Base-by-base conservation (phyloP, 768 basidiomycete genomes). In the Lactarius hatsudake region DNA sequence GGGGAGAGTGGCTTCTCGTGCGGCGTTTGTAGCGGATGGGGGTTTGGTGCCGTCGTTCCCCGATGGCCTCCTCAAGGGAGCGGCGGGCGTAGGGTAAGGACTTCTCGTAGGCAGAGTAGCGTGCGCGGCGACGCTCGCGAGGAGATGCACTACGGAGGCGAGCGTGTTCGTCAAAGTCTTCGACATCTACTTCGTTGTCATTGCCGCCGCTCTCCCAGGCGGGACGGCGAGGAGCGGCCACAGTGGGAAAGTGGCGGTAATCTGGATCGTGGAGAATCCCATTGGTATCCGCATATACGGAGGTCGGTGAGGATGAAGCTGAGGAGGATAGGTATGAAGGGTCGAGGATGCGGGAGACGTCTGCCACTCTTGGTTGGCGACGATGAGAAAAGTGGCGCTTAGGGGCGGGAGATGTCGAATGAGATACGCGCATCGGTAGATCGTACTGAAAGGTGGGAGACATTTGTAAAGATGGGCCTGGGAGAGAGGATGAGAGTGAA, bases 201-300 rank as follows among this genome's bases (percentile, higher is more conserved):
- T 69, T 71, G 56, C 74, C 73, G 32, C 69, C 71, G 28, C 74
- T 71, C 57, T 80, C 81, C 79, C 79, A 81, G 0, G 68, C 72
- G 0, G 79, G 75, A 1, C 77, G 70, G 75, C 38, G 62, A n/a
- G 59, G 71, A 17, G 73, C 59, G 23, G 73, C 68, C 62, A 79
- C 72, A 42, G 80, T 72, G 34, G 87, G 87, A 67, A 88, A 88
- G 76, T 87, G 81, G 68, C 86, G 80, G 76, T 82, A 88, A 73
- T 88, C 87, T 28, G 87, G 87, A 75, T 88, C 87, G 72, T 88
- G 87, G 30, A 87, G 78, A 75, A 86, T 83, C 59, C 87, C 87
- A 66, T 82, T 78, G 73, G 78, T 79, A 79, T 88, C 87, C 68
- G 87, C 82, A 72, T 87, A 87, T 65, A 81, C 86, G 36, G 78